Conservation (phyloP, 1,139 yeast genomes). For the Spathaspora sp. region DNA sequence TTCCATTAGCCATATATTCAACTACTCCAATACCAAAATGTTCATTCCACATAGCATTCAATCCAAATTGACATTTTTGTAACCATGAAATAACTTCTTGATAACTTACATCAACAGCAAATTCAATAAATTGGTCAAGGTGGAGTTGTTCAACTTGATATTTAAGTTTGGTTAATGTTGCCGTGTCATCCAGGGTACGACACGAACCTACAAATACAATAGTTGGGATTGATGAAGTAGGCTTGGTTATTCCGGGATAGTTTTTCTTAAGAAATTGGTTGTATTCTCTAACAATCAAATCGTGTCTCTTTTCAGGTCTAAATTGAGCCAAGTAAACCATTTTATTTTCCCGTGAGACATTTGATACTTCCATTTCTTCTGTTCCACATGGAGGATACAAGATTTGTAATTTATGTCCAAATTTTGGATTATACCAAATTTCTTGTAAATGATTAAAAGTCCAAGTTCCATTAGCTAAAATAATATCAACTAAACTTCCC, state of each 20-base stretch:
- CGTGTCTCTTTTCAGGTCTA: slow-evolving; percentile 93
- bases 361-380: slow-evolving; percentile 26
- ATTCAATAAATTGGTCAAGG: slow-evolving; percentile 53
- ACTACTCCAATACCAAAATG: slow-evolving; percentile 98
- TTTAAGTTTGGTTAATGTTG: slow-evolving; percentile 53
- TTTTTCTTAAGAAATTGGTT: slow-evolving; percentile 41
- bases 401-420: slow-evolving; percentile 35
- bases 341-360: slow-evolving; percentile 44
- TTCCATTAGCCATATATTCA: slow-evolving; percentile 85
- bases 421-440: slow-evolving; percentile 52
- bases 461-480: slow-evolving; percentile 89
- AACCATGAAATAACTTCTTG: slow-evolving; percentile 56
- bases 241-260: slow-evolving; percentile 11
- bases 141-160: slow-evolving; percentile 45
- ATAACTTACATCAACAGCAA: slow-evolving; percentile 77
- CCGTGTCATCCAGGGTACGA: slow-evolving; percentile 65
- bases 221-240: slow-evolving; percentile 38
- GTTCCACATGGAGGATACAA: slow-evolving; percentile 90
- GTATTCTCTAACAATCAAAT: slow-evolving; percentile 63
- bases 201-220: slow-evolving; percentile 83
- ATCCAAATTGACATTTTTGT: slow-evolving; percentile 66
- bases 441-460: slow-evolving; percentile 68
- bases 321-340: slow-evolving; percentile 87
- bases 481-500: slow-evolving; percentile 66
- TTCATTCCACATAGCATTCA: slow-evolving; percentile 99